Percentiles rank a stretch among this genome's conserved stretches.
Conservation (phyloP, 495 filamentous ascomycete genomes). For the Penicillium argentinense region DNA sequence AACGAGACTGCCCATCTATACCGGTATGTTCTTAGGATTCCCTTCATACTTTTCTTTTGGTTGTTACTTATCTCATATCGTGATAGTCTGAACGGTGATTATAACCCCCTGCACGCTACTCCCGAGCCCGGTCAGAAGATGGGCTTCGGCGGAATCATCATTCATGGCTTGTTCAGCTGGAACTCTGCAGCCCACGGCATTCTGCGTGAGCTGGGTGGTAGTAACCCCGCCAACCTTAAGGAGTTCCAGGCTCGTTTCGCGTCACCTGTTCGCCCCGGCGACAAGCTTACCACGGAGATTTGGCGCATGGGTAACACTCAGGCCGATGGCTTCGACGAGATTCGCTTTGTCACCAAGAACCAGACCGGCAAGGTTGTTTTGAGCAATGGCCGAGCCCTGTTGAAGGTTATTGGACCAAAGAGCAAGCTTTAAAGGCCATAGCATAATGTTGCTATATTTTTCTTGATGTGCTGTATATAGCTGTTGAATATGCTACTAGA, state of each 20-base stretch:
- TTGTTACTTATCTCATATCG: no score
- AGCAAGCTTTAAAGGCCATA: slow-evolving; percentile 58
- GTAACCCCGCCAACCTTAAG: slow-evolving; percentile 74
- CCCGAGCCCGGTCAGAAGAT: slow-evolving; percentile 82
- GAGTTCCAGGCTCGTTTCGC: slow-evolving; percentile 90
- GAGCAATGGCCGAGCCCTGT: slow-evolving; percentile 78
- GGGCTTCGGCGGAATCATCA: slow-evolving; percentile 86
- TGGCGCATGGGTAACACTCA: slow-evolving; percentile 54
- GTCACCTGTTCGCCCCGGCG: slow-evolving; percentile 73
- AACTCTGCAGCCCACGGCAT: slow-evolving; percentile 78
- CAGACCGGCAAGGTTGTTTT: slow-evolving; percentile 74
- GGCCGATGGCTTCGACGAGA: slow-evolving; percentile 71
- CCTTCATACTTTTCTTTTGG: no score
- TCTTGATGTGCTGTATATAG: neutral
- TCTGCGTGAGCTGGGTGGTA: slow-evolving; percentile 67
- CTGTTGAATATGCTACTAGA: no score
- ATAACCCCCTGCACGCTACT: slow-evolving; percentile 85
- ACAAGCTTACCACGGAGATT: slow-evolving; percentile 49
- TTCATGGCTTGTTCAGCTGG: slow-evolving; percentile 85
- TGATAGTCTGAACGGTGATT: slow-evolving; percentile 83
- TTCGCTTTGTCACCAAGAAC: slow-evolving; percentile 69
- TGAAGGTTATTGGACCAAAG: slow-evolving; percentile 61
- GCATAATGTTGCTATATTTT: neutral
- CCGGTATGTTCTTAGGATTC: slow-evolving; percentile 37
- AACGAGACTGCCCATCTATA: slow-evolving; percentile 72